These are phyloP conservation scores for Mycena kentingensis DNA, from an alignment of 768 basidiomycete species.

Conservation along the genomic window DNA sequence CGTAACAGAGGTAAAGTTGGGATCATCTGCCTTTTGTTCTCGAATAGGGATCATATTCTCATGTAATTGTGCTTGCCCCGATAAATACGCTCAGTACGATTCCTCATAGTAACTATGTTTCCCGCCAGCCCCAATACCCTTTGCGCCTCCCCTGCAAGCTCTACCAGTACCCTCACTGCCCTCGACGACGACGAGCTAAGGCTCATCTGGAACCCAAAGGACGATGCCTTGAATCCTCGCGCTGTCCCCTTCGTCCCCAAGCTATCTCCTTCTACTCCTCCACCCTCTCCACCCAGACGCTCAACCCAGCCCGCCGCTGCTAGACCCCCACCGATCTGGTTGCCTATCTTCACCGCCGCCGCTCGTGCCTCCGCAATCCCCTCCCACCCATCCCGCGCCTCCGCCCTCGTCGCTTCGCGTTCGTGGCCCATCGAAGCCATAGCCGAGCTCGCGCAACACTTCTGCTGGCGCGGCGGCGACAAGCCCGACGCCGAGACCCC, in stretches of 20 bases:
- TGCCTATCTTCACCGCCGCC: constrained; percentile 14
- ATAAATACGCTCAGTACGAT: too few relatives aligned
- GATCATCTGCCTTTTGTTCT: too few relatives aligned
- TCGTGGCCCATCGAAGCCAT: constrained; percentile 24
- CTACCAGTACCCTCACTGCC: constrained; percentile 19
- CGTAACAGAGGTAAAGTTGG: too few relatives aligned
- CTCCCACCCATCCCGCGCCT: constrained; percentile 1
- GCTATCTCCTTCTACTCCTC: neutral
- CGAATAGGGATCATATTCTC: too few relatives aligned
- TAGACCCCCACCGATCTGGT: constrained; percentile 13
- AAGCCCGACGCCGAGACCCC: constrained; percentile 10
- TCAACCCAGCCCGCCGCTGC: neutral
- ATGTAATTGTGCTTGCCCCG: too few relatives aligned
- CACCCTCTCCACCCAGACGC: too few relatives aligned
- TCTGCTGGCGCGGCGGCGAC: constrained; percentile 27
- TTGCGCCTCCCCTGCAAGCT: constrained; percentile 17
- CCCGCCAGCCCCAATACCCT: too few relatives aligned
- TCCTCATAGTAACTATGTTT: too few relatives aligned
- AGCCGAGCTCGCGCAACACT: constrained; percentile 30
- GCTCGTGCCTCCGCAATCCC: constrained; percentile 12
- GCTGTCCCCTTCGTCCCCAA: constrained; percentile 19
- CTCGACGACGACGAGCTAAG: constrained; percentile 21
- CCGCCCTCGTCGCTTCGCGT: constrained; percentile 9
- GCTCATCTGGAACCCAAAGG: neutral
- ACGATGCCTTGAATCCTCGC: constrained; percentile 13